These are phyloP conservation scores for Candida hispaniensis DNA, from an alignment of 805 yeast genomes.

Conservation along the genomic window DNA sequence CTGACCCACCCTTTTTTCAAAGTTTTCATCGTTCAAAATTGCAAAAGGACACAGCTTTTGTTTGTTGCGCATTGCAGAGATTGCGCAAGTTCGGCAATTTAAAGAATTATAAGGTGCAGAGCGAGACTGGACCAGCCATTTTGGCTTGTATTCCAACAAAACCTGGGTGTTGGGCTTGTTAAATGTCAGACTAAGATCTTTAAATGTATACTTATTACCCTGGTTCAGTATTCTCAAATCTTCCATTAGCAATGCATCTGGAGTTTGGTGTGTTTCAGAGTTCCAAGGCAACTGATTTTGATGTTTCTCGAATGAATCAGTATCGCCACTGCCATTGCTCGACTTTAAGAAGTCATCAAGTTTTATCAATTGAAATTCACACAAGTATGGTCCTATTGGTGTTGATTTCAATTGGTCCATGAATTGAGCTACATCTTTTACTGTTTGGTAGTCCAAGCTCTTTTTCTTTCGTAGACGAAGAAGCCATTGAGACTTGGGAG, in stretches of 20 bases:
- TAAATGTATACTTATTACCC: no score
- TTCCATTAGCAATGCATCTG: no score
- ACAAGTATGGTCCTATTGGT: neutral
- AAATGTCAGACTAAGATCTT: no score
- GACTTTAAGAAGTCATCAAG: neutral
- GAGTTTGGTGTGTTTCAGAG: no score
- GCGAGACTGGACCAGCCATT: conserved; percentile 44
- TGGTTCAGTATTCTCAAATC: no score
- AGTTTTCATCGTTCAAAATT: conserved; percentile 4
- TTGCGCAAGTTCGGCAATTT: conserved; percentile 50
- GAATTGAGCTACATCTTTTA: no score
- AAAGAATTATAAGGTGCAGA: conserved; percentile 30
- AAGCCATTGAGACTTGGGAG: conserved; percentile 1
- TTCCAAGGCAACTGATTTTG: no score
- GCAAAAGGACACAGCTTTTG: conserved; percentile 23
- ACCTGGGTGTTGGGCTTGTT: no score
- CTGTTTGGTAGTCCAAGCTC: no score
- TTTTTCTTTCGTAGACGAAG: conserved; percentile 3
- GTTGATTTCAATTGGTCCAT: neutral
- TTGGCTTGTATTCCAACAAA: conserved; percentile 47
- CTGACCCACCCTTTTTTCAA: conserved; percentile 1
- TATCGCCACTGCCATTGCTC: no score
- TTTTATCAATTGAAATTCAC: neutral
- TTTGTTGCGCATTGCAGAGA: conserved; percentile 31
- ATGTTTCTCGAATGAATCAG: no score